phyloP scores from a whole-genome alignment of 305 asterid species.

The Fraxinus greggii region DNA sequence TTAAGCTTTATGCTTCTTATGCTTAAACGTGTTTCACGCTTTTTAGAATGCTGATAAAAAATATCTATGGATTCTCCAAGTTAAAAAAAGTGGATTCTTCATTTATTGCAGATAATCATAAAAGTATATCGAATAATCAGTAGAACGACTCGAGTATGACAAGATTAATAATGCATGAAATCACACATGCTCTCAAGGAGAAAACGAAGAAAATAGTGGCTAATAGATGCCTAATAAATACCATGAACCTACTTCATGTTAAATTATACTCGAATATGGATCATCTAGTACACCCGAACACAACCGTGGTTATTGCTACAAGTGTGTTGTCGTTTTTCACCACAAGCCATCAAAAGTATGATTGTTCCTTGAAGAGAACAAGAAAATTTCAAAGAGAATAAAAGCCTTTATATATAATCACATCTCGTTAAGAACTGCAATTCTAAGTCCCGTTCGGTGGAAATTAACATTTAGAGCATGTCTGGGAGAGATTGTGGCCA shows the following conservation, averaged over 20 bases:
- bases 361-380: background rate
- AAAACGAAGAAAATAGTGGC: background rate
- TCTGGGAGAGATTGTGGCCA: no score
- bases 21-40: background rate
- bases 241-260: background rate
- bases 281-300: background rate
- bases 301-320: background rate
- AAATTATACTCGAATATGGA: background rate
- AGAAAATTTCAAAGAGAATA: background rate
- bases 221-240: background rate
- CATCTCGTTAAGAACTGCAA: background rate
- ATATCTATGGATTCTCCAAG: background rate
- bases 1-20: background rate
- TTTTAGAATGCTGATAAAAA: background rate
- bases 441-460: background rate
- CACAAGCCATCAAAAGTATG: background rate
- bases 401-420: background rate
- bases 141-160: background rate
- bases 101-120: background rate
- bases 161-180: background rate
- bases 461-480: no score
- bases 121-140: background rate
- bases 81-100: background rate
- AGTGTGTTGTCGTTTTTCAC: background rate
- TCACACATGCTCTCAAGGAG: background rate